These are phyloP conservation scores for Flaveria robusta DNA, from an alignment of 129 eudicot genomes.

Conservation along the genomic window DNA sequence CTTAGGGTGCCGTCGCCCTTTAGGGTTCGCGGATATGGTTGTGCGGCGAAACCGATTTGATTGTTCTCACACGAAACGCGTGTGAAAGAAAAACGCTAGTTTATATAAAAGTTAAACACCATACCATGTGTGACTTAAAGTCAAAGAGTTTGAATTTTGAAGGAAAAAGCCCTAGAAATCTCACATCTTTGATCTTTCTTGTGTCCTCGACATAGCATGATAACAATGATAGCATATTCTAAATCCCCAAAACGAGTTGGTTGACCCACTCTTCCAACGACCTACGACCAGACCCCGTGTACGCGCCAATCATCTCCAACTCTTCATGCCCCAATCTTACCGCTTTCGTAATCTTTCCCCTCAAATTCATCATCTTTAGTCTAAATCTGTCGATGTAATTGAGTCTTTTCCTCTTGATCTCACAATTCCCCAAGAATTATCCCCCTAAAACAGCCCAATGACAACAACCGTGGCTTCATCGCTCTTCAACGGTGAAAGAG, in stretches of 20 bases:
- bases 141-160: too few species aligned
- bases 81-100: too few species aligned
- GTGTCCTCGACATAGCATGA: not conserved
- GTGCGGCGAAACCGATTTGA: too few species aligned
- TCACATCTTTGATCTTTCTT: not conserved
- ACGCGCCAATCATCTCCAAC: conserved; percentile 28
- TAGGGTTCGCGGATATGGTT: too few species aligned
- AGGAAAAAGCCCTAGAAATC: too few species aligned
- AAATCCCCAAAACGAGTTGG: conserved; percentile 25
- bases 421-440: conserved; percentile 3
- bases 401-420: not conserved
- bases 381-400: conserved; percentile 24
- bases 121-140: too few species aligned
- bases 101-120: too few species aligned
- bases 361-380: conserved; percentile 5
- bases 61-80: too few species aligned
- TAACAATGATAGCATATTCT: not conserved
- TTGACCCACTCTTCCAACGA: conserved; percentile 40
- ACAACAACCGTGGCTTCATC: conserved; percentile 52
- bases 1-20: too few species aligned
- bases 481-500: conserved; percentile 89
- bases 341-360: conserved; percentile 13
- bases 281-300: conserved; percentile 11
- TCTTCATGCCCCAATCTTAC: not conserved
- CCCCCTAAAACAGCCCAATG: conserved; percentile 8